A percentile compares a stretch with the other conserved stretches of the same genome.
phyloP scores from a whole-genome alignment of 2,329 filamentous ascomycete species.

The Lachnellula cervina region DNA sequence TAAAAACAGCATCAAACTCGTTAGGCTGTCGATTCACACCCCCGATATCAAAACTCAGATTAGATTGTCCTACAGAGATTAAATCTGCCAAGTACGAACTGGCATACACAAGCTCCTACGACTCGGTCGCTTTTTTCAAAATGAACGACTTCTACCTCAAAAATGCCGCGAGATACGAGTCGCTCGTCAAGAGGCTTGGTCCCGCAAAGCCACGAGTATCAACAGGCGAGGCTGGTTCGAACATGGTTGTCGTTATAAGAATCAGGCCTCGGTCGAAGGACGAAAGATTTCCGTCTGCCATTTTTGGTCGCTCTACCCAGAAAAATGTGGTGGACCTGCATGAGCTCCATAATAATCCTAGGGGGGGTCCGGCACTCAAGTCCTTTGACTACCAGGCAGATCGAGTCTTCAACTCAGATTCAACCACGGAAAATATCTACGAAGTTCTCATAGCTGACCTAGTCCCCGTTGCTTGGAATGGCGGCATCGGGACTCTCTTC shows the following conservation, averaged over 20 bases:
- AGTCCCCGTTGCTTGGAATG: constrained; percentile 30
- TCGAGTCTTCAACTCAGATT: constrained; percentile 6
- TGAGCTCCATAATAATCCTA: neutral
- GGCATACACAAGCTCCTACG: too few relatives aligned
- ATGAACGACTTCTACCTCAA: constrained; percentile 4
- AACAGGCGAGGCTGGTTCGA: neutral
- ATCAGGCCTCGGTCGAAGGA: constrained; percentile 1
- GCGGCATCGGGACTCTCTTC: constrained; percentile 45
- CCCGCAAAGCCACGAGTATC: neutral
- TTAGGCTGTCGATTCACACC: too few relatives aligned
- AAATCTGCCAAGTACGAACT: too few relatives aligned
- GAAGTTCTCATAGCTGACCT: constrained; percentile 5
- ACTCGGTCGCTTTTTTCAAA: neutral
- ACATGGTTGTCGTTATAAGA: constrained; percentile 5
- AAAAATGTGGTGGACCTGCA: constrained; percentile 4
- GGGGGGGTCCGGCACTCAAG: constrained; percentile 1
- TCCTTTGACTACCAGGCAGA: constrained; percentile 12
- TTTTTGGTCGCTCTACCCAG: constrained; percentile 3
- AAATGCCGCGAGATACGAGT: constrained; percentile 2
- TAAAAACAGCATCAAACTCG: too few relatives aligned
- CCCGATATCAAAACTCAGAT: too few relatives aligned
- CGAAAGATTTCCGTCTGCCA: constrained; percentile 1
- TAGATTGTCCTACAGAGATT: too few relatives aligned
- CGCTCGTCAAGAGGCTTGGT: constrained; percentile 1
- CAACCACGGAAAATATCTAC: constrained; percentile 16